These are phyloP conservation scores for Phytophthora pini DNA, from an alignment of 352 stramenopile species.

Conservation along the genomic window DNA sequence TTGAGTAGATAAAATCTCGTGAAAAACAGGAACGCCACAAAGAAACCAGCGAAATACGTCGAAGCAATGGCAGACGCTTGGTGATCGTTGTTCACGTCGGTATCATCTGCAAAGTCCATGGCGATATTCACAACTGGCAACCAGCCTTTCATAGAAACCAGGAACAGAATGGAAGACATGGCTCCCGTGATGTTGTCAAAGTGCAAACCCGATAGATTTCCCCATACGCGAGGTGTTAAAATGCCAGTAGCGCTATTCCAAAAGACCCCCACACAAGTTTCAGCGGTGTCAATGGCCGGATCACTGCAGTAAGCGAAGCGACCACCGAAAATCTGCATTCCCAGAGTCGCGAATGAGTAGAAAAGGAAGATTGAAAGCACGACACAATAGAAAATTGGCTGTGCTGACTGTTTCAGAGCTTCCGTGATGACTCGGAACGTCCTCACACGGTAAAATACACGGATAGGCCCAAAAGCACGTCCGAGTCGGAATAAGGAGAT, in stretches of 20 bases:
- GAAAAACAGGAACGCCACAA: slow-evolving; percentile 83
- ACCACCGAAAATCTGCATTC: slow-evolving; percentile 86
- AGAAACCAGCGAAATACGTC: slow-evolving; percentile 84
- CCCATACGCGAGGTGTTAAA: slow-evolving; percentile 80
- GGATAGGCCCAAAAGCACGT: slow-evolving; percentile 80
- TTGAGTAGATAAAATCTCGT: slow-evolving; percentile 81
- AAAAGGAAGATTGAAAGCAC: slow-evolving; percentile 84
- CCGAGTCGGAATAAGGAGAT: slow-evolving; percentile 77
- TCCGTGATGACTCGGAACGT: slow-evolving; percentile 88
- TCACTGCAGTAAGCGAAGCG: slow-evolving; percentile 88
- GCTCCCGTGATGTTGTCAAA: slow-evolving; percentile 87
- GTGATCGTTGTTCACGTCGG: slow-evolving; percentile 65
- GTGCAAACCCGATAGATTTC: slow-evolving; percentile 75
- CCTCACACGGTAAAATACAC: slow-evolving; percentile 87
- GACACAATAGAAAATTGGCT: slow-evolving; percentile 85
- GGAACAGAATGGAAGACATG: slow-evolving; percentile 79
- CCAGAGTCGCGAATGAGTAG: slow-evolving; percentile 85
- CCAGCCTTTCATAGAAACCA: slow-evolving; percentile 89
- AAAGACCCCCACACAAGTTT: slow-evolving; percentile 75
- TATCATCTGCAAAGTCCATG: slow-evolving; percentile 65
- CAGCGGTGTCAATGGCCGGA: slow-evolving; percentile 45
- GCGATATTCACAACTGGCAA: slow-evolving; percentile 82
- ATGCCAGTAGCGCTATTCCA: slow-evolving; percentile 52
- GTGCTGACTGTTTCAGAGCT: slow-evolving; percentile 73
- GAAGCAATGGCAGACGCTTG: slow-evolving; percentile 77